Conservation (phyloP, 371 early-diverging fungal genomes). For the Synchytrium microbalum region DNA sequence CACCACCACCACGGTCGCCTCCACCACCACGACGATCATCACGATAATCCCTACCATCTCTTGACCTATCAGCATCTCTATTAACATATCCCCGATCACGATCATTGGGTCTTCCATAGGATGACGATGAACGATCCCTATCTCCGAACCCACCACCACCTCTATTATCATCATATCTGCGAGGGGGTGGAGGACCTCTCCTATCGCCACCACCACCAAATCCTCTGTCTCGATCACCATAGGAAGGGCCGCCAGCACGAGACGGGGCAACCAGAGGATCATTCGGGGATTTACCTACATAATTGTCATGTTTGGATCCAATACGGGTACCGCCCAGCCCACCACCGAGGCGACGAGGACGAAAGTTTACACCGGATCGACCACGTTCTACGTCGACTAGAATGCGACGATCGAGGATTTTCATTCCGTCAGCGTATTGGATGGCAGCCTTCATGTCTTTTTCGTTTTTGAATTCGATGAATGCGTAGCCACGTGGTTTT, state of each 20-base stretch:
- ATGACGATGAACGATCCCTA: not conserved
- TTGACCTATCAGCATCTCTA: not conserved
- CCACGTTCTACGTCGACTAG: slow-evolving; percentile 95
- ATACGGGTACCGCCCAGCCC: slow-evolving; percentile 81
- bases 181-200: slow-evolving; percentile 6
- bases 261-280: slow-evolving; percentile 21
- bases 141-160: slow-evolving; percentile 4
- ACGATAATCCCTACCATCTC: not conserved
- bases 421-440: slow-evolving; percentile 83
- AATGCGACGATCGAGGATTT: slow-evolving; percentile 74
- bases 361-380: slow-evolving; percentile 92
- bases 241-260: not conserved
- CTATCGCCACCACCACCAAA: slow-evolving; percentile 17
- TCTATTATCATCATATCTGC: slow-evolving; percentile 2
- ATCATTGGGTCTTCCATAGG: not conserved
- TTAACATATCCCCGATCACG: not conserved
- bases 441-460: slow-evolving; percentile 84
- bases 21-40: slow-evolving; percentile 15
- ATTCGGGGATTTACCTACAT: slow-evolving; percentile 2
- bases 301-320: slow-evolving; percentile 38
- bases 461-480: slow-evolving; percentile 91
- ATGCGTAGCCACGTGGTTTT: slow-evolving; percentile 87
- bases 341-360: slow-evolving; percentile 83
- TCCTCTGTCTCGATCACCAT: slow-evolving; percentile 18
- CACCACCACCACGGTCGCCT: slow-evolving; percentile 25